Evolutionary conservation across 2,329 filamentous ascomycete species (phyloP).

Genomic region (Cladobotryum mycophilum): DNA sequence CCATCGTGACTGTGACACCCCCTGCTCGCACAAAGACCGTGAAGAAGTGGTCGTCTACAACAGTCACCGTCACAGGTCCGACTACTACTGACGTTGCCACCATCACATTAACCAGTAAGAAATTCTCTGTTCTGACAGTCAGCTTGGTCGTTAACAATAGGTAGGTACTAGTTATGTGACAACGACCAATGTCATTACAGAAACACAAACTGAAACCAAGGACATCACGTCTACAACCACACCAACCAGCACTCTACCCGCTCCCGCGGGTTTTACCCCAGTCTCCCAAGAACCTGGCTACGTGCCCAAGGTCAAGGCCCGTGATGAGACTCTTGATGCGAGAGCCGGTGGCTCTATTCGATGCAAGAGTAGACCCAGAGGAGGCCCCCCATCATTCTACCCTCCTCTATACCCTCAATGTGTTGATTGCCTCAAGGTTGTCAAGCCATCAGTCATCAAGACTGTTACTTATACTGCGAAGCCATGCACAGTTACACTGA

Average conservation of each 20-base stretch:
- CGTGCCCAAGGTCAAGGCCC: slow-evolving; percentile 5
- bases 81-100: too few relatives aligned
- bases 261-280: slow-evolving; percentile 7
- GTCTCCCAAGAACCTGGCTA: slow-evolving; percentile 1
- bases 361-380: background rate
- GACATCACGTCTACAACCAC: background rate
- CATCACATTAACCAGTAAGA: too few relatives aligned
- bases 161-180: slow-evolving; percentile 2
- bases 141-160: background rate
- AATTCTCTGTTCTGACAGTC: too few relatives aligned
- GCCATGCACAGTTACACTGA: slow-evolving; percentile 2
- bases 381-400: background rate
- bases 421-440: slow-evolving; percentile 3
- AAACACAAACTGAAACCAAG: background rate
- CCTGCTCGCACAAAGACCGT: background rate
- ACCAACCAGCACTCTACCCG: slow-evolving; percentile 4
- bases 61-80: too few relatives aligned
- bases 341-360: background rate
- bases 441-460: slow-evolving; percentile 6
- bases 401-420: slow-evolving; percentile 7
- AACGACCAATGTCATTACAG: slow-evolving; percentile 1
- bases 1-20: slow-evolving; percentile 3
- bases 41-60: too few relatives aligned
- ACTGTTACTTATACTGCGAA: slow-evolving; percentile 3
- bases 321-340: slow-evolving; percentile 1